Base-by-base conservation (phyloP, 768 basidiomycete genomes). In the Lyophyllum shimeji region DNA sequence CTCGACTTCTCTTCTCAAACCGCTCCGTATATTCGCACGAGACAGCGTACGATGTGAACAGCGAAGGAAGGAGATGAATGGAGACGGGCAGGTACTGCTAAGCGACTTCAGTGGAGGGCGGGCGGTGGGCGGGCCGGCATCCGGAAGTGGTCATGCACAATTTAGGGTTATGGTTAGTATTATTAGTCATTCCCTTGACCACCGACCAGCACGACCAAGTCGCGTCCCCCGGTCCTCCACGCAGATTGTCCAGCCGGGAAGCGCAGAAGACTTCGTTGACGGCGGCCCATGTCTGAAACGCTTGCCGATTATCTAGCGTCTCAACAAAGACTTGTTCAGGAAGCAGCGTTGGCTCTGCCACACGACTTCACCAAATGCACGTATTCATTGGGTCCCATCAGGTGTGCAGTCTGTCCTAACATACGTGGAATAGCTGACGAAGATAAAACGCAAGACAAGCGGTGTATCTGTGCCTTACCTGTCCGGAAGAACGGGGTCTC, bases 401-500 rank as follows among this genome's bases (percentile, higher is more conserved):
- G 84, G 80, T 80, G 56, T 24, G 53, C 47, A 20, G 11, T 44
- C 53, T 21, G 43, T 27, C 50, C 11, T 46, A 49, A 8, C 34
- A 43, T 34, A 24, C n/a, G 23, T 48, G 24, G 47, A 55, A 34
- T 60, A 52, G 25, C 52, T 34, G 39, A 57, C 48, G 59, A 31
- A 56, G 65, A 46, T 57, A 31, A 39, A 37, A 39, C 45, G 43
- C 65, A 58, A 84, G 86, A 54, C 92, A 95, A 70, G 85, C 90
- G 0, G 84, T 93, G 9, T 90, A 93, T 68, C 83, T 93, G 51
- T 95, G 92, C 65, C 70, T 85, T 8, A 86, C 89, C 1, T 95
- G 92, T 66, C 76, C 80, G 21, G 77, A 78, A 50, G 76, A 79
- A 20, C 82, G 83, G 52, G 90, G 90, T 18, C 75, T 93, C 54